Base-by-base conservation (phyloP, 148 eudicot species). In the Rhododendron mucronatum region DNA sequence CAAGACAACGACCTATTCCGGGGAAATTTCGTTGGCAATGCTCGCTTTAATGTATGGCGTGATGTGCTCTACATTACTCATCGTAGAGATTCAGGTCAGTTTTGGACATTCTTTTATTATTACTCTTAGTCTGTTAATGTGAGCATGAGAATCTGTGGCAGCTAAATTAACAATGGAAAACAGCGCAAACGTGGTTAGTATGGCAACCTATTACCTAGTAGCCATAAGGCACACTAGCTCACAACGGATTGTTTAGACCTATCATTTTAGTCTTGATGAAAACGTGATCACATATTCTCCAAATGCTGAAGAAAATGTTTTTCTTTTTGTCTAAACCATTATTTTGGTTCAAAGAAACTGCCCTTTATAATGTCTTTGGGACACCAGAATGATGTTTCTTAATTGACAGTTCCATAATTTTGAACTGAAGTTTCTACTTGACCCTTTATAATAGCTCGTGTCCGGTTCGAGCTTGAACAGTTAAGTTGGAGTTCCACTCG, bases 11-110 rank as follows among this genome's bases (percentile, higher is more conserved):
- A 93, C 95, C 30, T 92, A 57, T 77, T 90, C 91, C n/a, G 92
- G 92, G 94, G 99, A 96, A 83, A 95, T 92, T 81, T 89, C 86
- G 84, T 95, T 96, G 80, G 99, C 98, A 39, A 90, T 95, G 87
- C 89, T 89, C 87, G 91, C 95, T 84, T 93, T 94, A 48, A 92
- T 94, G 39, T 85, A 91, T 76, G 98, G 98, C 59, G 87, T 94
- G 93, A 95, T 95, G 88, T 86, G 92, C 79, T 95, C 93, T 89
- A 89, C 96, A 6, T 88, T 95, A 86, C 94, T 96, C 77, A 96
- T 95, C 55, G 99, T 96, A 85, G 95, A 96, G 88, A 96, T 96
- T 98, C 99, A 96, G 57, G 57, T 53, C 3, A 53, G 57, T 53
- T 14, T 14, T 53, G 57, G 20, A 53, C 57, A 53, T 2, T 74